Percentiles rank a stretch among this genome's conserved stretches.
Conservation (phyloP, 2,329 filamentous ascomycete species). For the Ophiostoma piceae region DNA sequence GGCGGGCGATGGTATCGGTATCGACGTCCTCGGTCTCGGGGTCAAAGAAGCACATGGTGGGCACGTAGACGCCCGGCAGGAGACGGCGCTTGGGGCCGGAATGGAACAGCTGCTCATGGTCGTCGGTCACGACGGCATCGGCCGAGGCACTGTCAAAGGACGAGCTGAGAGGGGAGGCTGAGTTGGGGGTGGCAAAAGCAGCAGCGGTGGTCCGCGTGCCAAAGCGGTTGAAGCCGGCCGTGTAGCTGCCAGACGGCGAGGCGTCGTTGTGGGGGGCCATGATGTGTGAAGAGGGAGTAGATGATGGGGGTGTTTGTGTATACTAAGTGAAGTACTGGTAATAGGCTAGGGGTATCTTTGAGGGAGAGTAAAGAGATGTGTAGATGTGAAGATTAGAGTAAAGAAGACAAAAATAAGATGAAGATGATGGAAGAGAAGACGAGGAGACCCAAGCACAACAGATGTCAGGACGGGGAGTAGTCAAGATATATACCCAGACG, state of each 20-base stretch:
- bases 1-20: conserved; percentile 51
- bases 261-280: conserved; percentile 46
- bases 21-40: conserved; percentile 62
- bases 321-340: no score
- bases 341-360: no score
- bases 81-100: conserved; percentile 34
- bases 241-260: conserved; percentile 44
- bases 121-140: background rate
- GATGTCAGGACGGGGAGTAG: background rate
- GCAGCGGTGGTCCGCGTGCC: conserved; percentile 29
- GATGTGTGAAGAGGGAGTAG: background rate
- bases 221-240: conserved; percentile 39
- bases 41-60: conserved; percentile 70
- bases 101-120: background rate
- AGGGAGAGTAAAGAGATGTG: background rate
- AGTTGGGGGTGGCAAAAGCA: conserved; percentile 21
- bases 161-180: conserved; percentile 34
- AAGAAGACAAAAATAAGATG: no score
- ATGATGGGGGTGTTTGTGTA: background rate
- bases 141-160: conserved; percentile 9
- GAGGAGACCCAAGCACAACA: background rate
- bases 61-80: conserved; percentile 60
- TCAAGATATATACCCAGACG: background rate
- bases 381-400: background rate
- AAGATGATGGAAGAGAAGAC: background rate